Base-by-base conservation (phyloP, 2,329 filamentous ascomycete species). In the Hypoxylon sp. region DNA sequence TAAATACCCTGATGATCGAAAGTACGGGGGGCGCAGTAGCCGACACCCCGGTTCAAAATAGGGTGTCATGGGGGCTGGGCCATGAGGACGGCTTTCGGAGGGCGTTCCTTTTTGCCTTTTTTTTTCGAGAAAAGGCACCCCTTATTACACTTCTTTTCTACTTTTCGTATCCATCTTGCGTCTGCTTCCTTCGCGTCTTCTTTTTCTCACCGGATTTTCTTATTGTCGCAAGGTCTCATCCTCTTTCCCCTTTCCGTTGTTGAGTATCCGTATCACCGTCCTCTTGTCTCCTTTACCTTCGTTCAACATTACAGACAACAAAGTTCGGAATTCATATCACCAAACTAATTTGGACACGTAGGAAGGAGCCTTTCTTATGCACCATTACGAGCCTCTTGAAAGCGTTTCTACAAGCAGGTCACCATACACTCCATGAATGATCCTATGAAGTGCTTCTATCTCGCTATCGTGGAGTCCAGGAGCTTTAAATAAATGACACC, bases 1-100 rank as follows among this genome's bases (percentile, higher is more conserved):
- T 9, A 63, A 63, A 53, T 63, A 53, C 53, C 25, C 48, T 48
- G 1, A 30, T 10, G 2, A 63, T 46, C 48, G 53, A 63, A 63
- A 63, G 61, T 49, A 59, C 7, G 41, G 45, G 34, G 53, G 53
- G 61, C 61, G 61, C 61, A 59, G 53, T 59, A 59, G 61, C 45
- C 14, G 30, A 41, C 9, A 14, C 21, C 46, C 56, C 17, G 19
- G n/a, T 52, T 13, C 38, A 21, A 41, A 14, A 34, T 36, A 50
- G 19, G 2, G n/a, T 52, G 36, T 11, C 3, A 17, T 9, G 25
- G 32, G 25, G 50, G 60, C 52, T 57, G 60, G 60, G 60, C 60
- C 52, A 4, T 10, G n/a, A 36, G 17, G 53, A 34, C 41, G 53
- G 14, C 25, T 21, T 6, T 25, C 4, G 25, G 25, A 25, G 6